Conservation (phyloP, 2,329 filamentous ascomycete species). For the Diaporthe aspalathi region DNA sequence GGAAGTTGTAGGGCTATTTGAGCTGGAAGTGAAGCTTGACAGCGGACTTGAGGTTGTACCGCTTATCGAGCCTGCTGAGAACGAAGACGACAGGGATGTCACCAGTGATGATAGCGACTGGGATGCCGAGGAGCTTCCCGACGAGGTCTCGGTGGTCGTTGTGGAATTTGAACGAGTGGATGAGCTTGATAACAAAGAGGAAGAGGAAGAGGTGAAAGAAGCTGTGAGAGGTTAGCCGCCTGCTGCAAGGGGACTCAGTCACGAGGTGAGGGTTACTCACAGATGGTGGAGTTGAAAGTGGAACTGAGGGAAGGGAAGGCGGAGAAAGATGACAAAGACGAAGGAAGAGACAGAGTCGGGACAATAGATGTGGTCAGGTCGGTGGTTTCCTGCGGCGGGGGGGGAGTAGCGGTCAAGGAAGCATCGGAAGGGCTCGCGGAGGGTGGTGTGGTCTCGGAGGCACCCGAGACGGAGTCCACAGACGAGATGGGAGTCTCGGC, state of each 20-base stretch:
- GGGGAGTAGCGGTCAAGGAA: slow-evolving; percentile 35
- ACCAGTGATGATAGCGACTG: slow-evolving; percentile 31
- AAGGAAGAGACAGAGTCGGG: slow-evolving; percentile 30
- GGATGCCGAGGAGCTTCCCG: slow-evolving; percentile 24
- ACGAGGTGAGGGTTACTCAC: slow-evolving; percentile 4
- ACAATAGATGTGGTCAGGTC: slow-evolving; percentile 37
- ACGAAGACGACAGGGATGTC: slow-evolving; percentile 46
- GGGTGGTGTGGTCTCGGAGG: slow-evolving; percentile 38
- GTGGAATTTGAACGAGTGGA: slow-evolving; percentile 30
- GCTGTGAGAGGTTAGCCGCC: slow-evolving; percentile 11
- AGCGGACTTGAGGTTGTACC: slow-evolving; percentile 22
- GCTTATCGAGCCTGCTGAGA: slow-evolving; percentile 27
- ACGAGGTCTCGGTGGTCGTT: slow-evolving; percentile 20
- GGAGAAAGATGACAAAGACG: slow-evolving; percentile 32
- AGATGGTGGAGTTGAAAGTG: slow-evolving; percentile 40
- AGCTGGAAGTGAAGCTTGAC: slow-evolving; percentile 26
- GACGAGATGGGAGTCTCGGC: slow-evolving; percentile 30
- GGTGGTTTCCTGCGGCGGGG: slow-evolving; percentile 32
- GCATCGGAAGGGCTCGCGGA: slow-evolving; percentile 36
- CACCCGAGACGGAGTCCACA: slow-evolving; percentile 26
- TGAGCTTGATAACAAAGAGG: slow-evolving; percentile 29
- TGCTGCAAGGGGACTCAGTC: neutral
- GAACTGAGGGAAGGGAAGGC: slow-evolving; percentile 37
- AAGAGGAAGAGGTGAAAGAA: slow-evolving; percentile 35
- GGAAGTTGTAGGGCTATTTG: slow-evolving; percentile 4